Evolutionary conservation across 2,329 filamentous ascomycete genomes (phyloP), one percentile per base, ranked within the genome.

Genomic region (Hypoxylon sp.): DNA sequence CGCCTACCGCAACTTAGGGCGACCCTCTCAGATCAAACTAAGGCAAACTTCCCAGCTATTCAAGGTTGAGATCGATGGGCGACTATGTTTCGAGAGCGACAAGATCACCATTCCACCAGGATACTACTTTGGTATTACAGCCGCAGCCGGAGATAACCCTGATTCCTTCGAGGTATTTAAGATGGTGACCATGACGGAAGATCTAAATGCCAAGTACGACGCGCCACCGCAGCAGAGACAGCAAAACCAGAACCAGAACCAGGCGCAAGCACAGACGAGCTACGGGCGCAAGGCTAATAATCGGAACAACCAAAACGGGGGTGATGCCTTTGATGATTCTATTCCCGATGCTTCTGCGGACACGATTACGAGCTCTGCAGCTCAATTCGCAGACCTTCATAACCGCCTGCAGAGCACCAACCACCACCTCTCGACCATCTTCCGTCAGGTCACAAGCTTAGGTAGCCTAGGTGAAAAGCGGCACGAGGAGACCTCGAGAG

Each of bases 91-190:
- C 81, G 88, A 93, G 75, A 95, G 89, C 55, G 82, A 90, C 78
- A 91, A 93, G 83, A 85, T 98, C 74, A 84, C 83, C 66, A 85
- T 99, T 23, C 96, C 95, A 2, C 74, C 85, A 1, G 92, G 92
- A 71, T 96, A 98, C 82, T 87, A 87, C 77, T 92, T 97, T 71
- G 96, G 96, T 73, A 82, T 99, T 71, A 93, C 91, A 11, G 96
- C 95, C 43, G 92, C 93, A 14, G 95, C 93, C 2, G 92, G 93
- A 29, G 95, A 98, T 71, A 94, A 89, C 73, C 94, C 96, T 0
- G 96, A 99, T 80, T 97, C 93, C 4, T 97, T 97, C 74, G 96
- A 99, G 80, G 79, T 97, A 70, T 96, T 94, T 84, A 96, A 95
- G 77, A 87, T 98, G 76, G 85, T 91, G 34, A 87, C 96, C 54